A percentile compares a stretch with the other conserved stretches of the same genome.
These are phyloP conservation scores for Leptographium procerum DNA, from an alignment of 2,329 filamentous ascomycete species.

Conservation along the genomic window DNA sequence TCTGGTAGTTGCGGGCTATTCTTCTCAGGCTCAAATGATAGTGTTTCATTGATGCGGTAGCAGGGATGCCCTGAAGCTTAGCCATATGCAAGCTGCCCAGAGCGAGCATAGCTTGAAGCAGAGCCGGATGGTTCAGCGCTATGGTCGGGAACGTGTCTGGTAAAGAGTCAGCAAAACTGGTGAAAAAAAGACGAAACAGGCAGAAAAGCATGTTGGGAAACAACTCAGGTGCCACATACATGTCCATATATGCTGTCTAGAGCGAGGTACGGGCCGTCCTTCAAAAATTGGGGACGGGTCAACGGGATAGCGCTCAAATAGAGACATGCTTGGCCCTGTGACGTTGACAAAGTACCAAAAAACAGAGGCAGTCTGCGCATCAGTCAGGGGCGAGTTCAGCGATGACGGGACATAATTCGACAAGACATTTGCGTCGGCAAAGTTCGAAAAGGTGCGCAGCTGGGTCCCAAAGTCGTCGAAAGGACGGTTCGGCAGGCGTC, in stretches of 20 bases:
- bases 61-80: slow-evolving; percentile 61
- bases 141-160: slow-evolving; percentile 70
- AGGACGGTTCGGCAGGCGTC: slow-evolving; percentile 20
- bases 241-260: slow-evolving; percentile 55
- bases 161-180: slow-evolving; percentile 14
- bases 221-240: slow-evolving; percentile 29
- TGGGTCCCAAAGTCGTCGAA: slow-evolving; percentile 32
- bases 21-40: slow-evolving; percentile 78
- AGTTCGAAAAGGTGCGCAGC: slow-evolving; percentile 37
- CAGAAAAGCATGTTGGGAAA: slow-evolving; percentile 13
- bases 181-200: not conserved
- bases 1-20: slow-evolving; percentile 63
- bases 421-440: slow-evolving; percentile 39
- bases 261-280: slow-evolving; percentile 47
- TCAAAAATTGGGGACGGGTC: slow-evolving; percentile 58
- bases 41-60: slow-evolving; percentile 77
- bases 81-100: slow-evolving; percentile 80
- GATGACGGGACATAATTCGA: slow-evolving; percentile 56
- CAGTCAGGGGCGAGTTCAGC: slow-evolving; percentile 61
- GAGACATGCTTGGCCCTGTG: slow-evolving; percentile 73
- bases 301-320: slow-evolving; percentile 73
- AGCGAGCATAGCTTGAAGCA: slow-evolving; percentile 85
- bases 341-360: slow-evolving; percentile 90
- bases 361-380: slow-evolving; percentile 66
- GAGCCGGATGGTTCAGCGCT: slow-evolving; percentile 71